A percentile compares a stretch with the other conserved stretches of the same genome.
Evolutionary conservation across 305 asterid genomes (phyloP).

Genomic region (Solanum aculeatissimum): DNA sequence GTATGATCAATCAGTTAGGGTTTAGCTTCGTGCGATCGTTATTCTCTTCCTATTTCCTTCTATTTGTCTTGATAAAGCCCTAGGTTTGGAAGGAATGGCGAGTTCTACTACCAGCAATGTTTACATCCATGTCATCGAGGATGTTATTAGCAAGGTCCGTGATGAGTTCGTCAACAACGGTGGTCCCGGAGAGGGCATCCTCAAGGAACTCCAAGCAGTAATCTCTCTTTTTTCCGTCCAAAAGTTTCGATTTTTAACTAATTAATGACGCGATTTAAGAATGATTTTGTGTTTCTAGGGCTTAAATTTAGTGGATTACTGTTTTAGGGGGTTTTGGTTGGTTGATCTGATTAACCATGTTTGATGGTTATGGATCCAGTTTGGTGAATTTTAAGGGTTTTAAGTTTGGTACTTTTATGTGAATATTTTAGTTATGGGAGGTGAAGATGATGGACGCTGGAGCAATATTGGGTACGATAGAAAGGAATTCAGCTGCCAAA

Average conservation of each 20-base stretch:
- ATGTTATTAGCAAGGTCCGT: conserved; percentile 84
- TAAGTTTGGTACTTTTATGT: conserved; percentile 6
- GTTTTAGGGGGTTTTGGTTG: background rate
- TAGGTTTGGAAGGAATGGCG: conserved; percentile 36
- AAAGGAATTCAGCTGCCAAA: conserved; percentile 48
- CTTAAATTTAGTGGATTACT: background rate
- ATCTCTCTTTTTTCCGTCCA: background rate
- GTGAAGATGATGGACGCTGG: conserved; percentile 91
- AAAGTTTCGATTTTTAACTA: background rate
- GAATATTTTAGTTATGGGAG: conserved; percentile 67
- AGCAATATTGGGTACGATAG: conserved; percentile 72
- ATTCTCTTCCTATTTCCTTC: background rate
- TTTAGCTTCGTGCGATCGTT: background rate
- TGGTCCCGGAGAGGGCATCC: conserved; percentile 83
- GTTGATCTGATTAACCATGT: background rate
- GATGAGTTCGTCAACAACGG: conserved; percentile 70
- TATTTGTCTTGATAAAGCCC: background rate
- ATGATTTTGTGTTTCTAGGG: background rate
- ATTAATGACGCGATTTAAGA: background rate
- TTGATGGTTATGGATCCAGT: conserved; percentile 14
- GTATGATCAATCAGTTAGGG: background rate
- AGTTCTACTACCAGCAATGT: conserved; percentile 71
- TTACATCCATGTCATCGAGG: conserved; percentile 81
- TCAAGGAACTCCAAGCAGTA: conserved; percentile 90
- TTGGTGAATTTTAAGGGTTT: conserved; percentile 12